phyloP scores from a whole-genome alignment of 108 stramenopile species.

The Mayamaea pseudoterrestris region DNA sequence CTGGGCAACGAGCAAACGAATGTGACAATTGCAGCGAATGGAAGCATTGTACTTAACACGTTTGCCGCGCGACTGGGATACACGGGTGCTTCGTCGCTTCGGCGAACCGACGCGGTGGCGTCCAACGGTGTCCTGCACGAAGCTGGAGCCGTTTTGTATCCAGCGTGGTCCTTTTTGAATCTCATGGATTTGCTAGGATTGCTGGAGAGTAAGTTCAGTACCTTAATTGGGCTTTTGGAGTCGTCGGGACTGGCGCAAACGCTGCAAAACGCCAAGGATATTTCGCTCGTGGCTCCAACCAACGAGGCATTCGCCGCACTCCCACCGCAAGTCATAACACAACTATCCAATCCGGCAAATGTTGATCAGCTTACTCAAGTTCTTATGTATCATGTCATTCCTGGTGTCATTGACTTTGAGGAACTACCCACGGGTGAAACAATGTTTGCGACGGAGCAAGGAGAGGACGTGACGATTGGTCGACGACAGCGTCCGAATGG shows the following conservation, averaged over 20 bases:
- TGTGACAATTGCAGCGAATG: too few species aligned
- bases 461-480: too few species aligned
- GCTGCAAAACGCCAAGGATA: neutral
- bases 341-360: neutral
- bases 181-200: neutral
- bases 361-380: neutral
- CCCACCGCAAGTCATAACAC: neutral
- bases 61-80: too few species aligned
- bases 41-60: too few species aligned
- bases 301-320: slow-evolving; percentile 6
- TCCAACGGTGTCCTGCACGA: slow-evolving; percentile 24
- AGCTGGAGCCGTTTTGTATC: slow-evolving; percentile 15
- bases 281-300: slow-evolving; percentile 5
- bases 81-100: too few species aligned
- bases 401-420: too few species aligned
- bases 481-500: too few species aligned
- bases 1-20: too few species aligned
- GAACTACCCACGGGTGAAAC: too few species aligned
- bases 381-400: neutral
- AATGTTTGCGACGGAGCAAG: too few species aligned
- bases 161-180: slow-evolving; percentile 2
- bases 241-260: neutral
- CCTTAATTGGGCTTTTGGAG: neutral
- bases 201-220: too few species aligned
- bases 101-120: too few species aligned